Conservation (phyloP, 208 protist species). For the Endotrypanum monterogeii region DNA sequence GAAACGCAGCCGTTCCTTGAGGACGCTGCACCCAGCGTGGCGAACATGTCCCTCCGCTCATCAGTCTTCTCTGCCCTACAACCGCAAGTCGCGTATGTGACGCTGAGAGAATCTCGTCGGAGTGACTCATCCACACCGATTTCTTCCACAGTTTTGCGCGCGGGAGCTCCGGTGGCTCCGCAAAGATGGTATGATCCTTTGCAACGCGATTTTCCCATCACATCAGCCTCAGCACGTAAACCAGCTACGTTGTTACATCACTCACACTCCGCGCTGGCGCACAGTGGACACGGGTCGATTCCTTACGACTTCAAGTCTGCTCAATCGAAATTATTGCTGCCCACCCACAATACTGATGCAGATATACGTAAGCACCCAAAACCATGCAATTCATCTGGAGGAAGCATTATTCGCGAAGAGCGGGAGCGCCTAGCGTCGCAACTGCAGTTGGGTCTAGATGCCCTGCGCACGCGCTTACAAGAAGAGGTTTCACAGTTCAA, state of each 20-base stretch:
- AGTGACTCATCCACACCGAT: background rate
- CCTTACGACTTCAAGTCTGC: background rate
- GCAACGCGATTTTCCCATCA: no score
- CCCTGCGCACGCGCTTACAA: conserved; percentile 50
- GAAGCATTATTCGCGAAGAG: conserved; percentile 69
- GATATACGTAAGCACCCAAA: background rate
- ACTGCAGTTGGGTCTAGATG: conserved; percentile 51
- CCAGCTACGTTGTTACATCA: background rate
- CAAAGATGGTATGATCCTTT: conserved; percentile 12
- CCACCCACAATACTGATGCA: background rate
- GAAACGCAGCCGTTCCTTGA: background rate
- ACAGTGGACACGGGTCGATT: background rate
- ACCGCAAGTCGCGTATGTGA: background rate
- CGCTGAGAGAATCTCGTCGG: background rate
- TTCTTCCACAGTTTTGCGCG: background rate
- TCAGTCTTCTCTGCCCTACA: background rate
- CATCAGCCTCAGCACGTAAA: background rate
- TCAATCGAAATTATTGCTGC: background rate
- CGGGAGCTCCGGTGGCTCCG: background rate
- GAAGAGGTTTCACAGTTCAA: conserved; percentile 33
- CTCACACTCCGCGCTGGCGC: background rate
- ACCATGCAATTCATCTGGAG: background rate
- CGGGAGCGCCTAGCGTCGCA: conserved; percentile 53
- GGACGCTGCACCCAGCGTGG: background rate
- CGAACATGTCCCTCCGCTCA: background rate